A percentile compares a stretch with the other conserved stretches of the same genome.
Conservation (phyloP, 2,329 filamentous ascomycete species). For the Aspergillus sp. region DNA sequence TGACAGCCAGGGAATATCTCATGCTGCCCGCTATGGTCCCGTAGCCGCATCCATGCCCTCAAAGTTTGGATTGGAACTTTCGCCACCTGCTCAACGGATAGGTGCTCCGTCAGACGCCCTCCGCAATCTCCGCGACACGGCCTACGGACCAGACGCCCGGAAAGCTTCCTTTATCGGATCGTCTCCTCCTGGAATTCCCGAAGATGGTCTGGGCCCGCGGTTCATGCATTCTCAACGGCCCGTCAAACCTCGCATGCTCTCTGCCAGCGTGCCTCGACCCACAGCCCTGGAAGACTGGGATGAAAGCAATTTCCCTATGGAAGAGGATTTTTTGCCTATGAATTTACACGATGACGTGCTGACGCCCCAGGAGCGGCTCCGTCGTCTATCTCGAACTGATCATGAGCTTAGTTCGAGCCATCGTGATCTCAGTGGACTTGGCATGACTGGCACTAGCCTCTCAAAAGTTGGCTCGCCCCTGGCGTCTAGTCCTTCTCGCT, state of each 20-base stretch:
- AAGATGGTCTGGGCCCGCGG: conserved; percentile 65
- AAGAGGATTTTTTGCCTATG: conserved; percentile 84
- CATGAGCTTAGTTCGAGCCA: conserved; percentile 49
- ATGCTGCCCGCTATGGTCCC: conserved; percentile 83
- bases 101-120: conserved; percentile 64
- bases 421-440: conserved; percentile 52
- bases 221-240: conserved; percentile 66
- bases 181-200: conserved; percentile 62
- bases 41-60: conserved; percentile 91
- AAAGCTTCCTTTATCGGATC: conserved; percentile 56
- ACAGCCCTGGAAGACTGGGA: conserved; percentile 59
- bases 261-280: conserved; percentile 58
- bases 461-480: conserved; percentile 57
- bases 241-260: conserved; percentile 58
- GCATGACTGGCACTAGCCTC: conserved; percentile 48
- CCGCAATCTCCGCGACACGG: conserved; percentile 64
- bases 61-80: conserved; percentile 79
- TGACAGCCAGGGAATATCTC: conserved; percentile 92
- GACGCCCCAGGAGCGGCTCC: conserved; percentile 60
- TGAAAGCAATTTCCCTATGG: conserved; percentile 69
- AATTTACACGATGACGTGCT: conserved; percentile 64
- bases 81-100: conserved; percentile 70
- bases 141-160: conserved; percentile 69
- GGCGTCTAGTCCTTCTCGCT: conserved; percentile 62
- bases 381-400: conserved; percentile 59